These are phyloP conservation scores for Umbelopsis sp. DNA, from an alignment of 371 early-diverging fungal species.

Conservation along the genomic window DNA sequence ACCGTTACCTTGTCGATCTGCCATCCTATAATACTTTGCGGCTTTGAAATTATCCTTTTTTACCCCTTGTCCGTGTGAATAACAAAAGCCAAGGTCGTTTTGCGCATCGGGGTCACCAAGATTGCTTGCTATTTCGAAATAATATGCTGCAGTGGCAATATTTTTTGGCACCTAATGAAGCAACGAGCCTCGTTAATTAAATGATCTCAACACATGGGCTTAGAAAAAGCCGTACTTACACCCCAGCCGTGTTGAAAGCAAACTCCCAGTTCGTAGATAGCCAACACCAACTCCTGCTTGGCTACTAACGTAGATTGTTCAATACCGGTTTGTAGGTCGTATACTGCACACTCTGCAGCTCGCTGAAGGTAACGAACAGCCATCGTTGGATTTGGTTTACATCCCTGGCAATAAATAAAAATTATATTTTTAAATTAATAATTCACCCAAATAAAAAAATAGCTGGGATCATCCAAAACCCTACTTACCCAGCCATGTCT, in stretches of 20 bases:
- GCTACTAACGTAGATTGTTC: conserved; percentile 33
- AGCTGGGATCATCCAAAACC: no score
- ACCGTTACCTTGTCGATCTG: conserved; percentile 79
- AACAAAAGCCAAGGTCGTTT: conserved; percentile 82
- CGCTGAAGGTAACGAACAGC: conserved; percentile 79
- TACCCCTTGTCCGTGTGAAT: conserved; percentile 80
- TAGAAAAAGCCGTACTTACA: conserved; percentile 34
- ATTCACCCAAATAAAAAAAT: background rate
- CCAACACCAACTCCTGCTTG: conserved; percentile 68
- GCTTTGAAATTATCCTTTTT: conserved; percentile 80
- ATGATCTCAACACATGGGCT: background rate
- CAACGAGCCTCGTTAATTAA: background rate
- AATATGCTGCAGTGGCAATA: conserved; percentile 80
- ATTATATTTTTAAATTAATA: background rate
- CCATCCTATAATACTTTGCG: conserved; percentile 86
- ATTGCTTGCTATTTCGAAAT: conserved; percentile 87
- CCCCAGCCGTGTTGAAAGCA: conserved; percentile 93
- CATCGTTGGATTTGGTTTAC: conserved; percentile 60
- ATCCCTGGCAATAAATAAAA: conserved; percentile 48
- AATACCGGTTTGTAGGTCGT: conserved; percentile 53
- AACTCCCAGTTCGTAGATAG: conserved; percentile 86
- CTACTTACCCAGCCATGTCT: conserved; percentile 86
- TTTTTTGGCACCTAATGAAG: conserved; percentile 64
- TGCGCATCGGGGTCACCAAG: conserved; percentile 92
- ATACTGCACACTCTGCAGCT: conserved; percentile 77